Base-by-base conservation (phyloP, 352 stramenopile genomes). In the Phytophthora tubulina region DNA sequence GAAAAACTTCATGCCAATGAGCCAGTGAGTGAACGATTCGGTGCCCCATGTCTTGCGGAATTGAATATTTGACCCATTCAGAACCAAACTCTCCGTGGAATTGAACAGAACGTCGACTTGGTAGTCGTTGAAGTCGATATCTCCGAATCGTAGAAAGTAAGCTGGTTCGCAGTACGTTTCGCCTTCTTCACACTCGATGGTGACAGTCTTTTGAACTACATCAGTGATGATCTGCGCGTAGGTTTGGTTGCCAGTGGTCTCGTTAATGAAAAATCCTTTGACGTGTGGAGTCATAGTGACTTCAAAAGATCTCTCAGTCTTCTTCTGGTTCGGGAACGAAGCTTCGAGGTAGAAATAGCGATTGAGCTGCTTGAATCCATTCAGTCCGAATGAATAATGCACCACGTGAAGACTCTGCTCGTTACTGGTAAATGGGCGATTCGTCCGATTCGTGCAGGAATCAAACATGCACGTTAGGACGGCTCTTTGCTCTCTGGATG, bases 271-370 rank as follows among this genome's bases (percentile, higher is more conserved):
- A 32, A 86, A 81, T 0, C 79, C 83, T 61, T 84, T 85, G 11
- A 85, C 68, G n/a, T 82, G 77, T 54, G 82, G 75, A 2, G 76
- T 83, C 68, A 90, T 82, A 0, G 80, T 89, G 45, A 91, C 81
- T 3, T 78, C 61, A 31, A 91, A 88, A 7, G 63, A 79, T 27
- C 80, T 73, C 27, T 54, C 44, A 6, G 62, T 64, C 7, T 58
- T 68, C 58, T 81, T 66, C 14, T 72, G 32, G 45, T 89, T 91
- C 13, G 79, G 79, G 48, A 91, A 88, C 8, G 75, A 44, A 11
- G 82, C 78, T 21, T 83, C 68, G 10, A 91, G 57, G 63, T 91
- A 91, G 49, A 91, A 91, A 70, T 91, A 91, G 21, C 81, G 81
- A 36, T 85, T 88, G n/a, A 56, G 73, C 38, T 86, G 79, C 17